A percentile compares a stretch with the other conserved stretches of the same genome.
Evolutionary conservation across 345 rosid genomes (phyloP).

Genomic region (Ailanthus altissimus): DNA sequence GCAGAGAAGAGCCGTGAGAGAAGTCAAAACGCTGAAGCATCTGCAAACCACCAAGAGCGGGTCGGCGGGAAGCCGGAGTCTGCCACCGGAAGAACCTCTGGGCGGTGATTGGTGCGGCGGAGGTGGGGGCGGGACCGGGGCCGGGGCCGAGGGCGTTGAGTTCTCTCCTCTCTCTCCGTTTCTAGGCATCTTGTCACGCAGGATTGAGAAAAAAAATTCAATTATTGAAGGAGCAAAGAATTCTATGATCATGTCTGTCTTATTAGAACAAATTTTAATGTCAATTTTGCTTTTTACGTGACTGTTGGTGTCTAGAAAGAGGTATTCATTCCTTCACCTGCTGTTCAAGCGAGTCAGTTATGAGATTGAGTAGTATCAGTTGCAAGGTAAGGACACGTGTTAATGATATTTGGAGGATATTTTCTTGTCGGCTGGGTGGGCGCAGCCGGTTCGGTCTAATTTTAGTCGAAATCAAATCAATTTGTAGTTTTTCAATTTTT

Average conservation of each 20-base stretch:
- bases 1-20: constrained; percentile 74
- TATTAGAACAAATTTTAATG: not conserved
- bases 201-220: not conserved
- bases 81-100: constrained; percentile 17
- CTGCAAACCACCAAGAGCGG: constrained; percentile 70
- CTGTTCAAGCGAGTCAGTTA: constrained; percentile 24
- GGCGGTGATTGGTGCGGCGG: constrained; percentile 3
- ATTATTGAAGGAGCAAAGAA: not conserved
- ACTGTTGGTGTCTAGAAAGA: constrained; percentile 2
- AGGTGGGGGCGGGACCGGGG: not conserved
- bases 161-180: constrained; percentile 24
- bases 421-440: too few species aligned
- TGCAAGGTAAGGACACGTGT: not conserved
- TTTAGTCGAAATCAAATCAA: too few species aligned
- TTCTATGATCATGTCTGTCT: not conserved
- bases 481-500: too few species aligned
- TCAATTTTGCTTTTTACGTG: not conserved
- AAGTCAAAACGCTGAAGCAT: constrained; percentile 70
- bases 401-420: too few species aligned
- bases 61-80: constrained; percentile 46
- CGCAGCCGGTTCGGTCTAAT: too few species aligned
- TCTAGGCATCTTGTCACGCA: constrained; percentile 26
- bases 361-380: not conserved
- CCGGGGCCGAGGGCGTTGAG: not conserved
- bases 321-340: constrained; percentile 40